Percentiles rank a stretch among this genome's conserved stretches.
These are phyloP conservation scores for Penicillium sp. DNA, from an alignment of 2,329 filamentous ascomycete genomes.

Conservation along the genomic window DNA sequence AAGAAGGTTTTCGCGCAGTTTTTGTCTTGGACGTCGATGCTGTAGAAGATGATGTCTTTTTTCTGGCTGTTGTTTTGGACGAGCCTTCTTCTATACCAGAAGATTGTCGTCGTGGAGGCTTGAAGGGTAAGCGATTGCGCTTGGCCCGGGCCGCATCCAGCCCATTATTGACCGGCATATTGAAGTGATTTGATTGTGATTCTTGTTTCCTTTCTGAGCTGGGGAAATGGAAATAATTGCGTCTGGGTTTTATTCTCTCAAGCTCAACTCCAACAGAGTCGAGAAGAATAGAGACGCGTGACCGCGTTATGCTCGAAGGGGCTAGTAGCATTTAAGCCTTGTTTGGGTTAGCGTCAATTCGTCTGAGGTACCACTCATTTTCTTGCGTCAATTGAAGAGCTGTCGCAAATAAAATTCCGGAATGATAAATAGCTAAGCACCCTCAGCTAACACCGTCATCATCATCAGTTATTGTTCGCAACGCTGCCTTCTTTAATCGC, in stretches of 20 bases:
- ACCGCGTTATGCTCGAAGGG: slow-evolving; percentile 2
- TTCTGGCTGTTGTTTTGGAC: slow-evolving; percentile 21
- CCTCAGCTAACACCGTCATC: not conserved
- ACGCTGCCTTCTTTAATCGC: not conserved
- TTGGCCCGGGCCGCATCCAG: slow-evolving; percentile 23
- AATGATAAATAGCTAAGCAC: not conserved
- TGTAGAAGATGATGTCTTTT: slow-evolving; percentile 8
- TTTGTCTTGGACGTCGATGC: slow-evolving; percentile 6
- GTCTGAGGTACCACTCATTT: not conserved
- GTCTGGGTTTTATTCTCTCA: not conserved
- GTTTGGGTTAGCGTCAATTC: not conserved
- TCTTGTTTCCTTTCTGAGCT: not conserved
- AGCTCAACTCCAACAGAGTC: not conserved
- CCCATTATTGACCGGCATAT: not conserved
- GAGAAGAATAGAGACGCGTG: slow-evolving; percentile 2
- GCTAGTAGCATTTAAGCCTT: slow-evolving; percentile 5
- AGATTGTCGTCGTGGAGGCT: slow-evolving; percentile 37
- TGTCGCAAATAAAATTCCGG: not conserved
- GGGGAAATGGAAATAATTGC: not conserved
- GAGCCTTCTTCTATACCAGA: slow-evolving; percentile 23
- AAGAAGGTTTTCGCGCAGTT: not conserved
- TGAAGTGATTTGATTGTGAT: not conserved
- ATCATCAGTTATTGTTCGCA: not conserved
- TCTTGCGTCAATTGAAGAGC: not conserved
- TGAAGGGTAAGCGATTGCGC: slow-evolving; percentile 41